Evolutionary conservation across 176 grass and related monocot genomes (phyloP).

Genomic region (Bothriochloa decipiens): DNA sequence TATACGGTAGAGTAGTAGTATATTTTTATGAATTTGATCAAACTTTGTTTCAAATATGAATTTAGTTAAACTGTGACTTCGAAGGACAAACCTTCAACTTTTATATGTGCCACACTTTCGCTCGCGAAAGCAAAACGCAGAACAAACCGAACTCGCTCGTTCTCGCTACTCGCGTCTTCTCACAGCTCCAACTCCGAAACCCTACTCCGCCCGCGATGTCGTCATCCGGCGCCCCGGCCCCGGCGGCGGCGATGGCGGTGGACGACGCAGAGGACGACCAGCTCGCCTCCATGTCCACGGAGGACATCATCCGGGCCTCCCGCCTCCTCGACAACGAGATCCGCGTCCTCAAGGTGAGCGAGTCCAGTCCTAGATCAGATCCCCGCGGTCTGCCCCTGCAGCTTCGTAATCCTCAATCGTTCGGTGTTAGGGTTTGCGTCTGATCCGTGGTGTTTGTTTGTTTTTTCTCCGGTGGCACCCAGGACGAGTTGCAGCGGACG

Average conservation of each 20-base stretch:
- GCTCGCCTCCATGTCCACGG: slow-evolving; percentile 74
- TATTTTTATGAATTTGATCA: no score
- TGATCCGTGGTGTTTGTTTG: neutral
- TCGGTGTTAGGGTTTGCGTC: neutral
- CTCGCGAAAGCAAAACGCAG: neutral
- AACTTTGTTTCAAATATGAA: no score
- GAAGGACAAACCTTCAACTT: no score
- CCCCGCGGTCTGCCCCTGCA: neutral
- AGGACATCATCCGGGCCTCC: slow-evolving; percentile 54
- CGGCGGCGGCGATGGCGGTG: slow-evolving; percentile 48
- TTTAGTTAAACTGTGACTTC: no score
- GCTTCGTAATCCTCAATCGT: neutral
- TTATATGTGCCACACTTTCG: neutral
- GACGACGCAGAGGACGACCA: slow-evolving; percentile 67
- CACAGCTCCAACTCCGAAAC: neutral
- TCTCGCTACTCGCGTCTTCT: neutral
- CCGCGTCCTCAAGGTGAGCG: slow-evolving; percentile 75
- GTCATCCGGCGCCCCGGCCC: neutral
- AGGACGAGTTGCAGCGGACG: slow-evolving; percentile 79
- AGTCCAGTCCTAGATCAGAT: neutral
- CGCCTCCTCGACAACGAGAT: slow-evolving; percentile 86
- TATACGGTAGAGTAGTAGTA: no score
- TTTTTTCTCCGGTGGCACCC: neutral
- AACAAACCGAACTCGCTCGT: neutral
- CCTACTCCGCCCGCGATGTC: slow-evolving; percentile 6